Evolutionary conservation across 345 rosid genomes (phyloP), one percentile per base, ranked within the genome.

Genomic region (Dipteronia dyeriana): DNA sequence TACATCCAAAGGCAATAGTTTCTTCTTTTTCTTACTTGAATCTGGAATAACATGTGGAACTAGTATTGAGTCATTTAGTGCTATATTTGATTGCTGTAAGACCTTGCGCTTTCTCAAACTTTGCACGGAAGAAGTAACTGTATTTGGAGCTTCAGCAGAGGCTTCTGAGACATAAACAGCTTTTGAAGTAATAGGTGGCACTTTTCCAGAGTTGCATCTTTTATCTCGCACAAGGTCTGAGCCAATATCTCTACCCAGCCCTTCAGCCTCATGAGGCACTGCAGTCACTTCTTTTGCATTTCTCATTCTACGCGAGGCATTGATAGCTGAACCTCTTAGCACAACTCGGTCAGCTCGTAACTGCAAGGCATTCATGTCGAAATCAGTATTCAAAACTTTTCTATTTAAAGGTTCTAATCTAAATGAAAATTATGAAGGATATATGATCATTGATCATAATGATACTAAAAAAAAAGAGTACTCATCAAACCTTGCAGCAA

Each of bases 11-110:
- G 75, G 65, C 59, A 79, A 62, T 70, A 70, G 54, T 66, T 74
- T 88, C 86, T 90, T 93, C 85, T 84, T 94, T 79, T 89, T 93
- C 86, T 93, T 95, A 75, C 78, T 75, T 71, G 86, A 79, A 84
- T 82, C 86, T 53, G 70, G 81, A 62, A 66, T 20, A 80, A 76
- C 83, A 72, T 79, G 79, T 71, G 79, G 71, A 82, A 65, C 51
- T 29, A 45, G 76, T 62, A 26, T 47, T n/a, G 71, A 67, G 34
- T 80, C 80, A 77, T 74, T 78, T 59, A 57, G 45, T 61, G 20
- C 70, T 63, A 23, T 31, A 81, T 53, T 68, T 62, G 61, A 75
- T 41, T 80, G 83, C 76, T 79, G 83, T 51, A 56, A 72, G 64
- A 83, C 85, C 83, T 86, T 92, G 72, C 94, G 94, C 84, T 92